Evolutionary conservation across 768 basidiomycete genomes (phyloP), one percentile per base, ranked within the genome.

Genomic region (Suillus alpinus): DNA sequence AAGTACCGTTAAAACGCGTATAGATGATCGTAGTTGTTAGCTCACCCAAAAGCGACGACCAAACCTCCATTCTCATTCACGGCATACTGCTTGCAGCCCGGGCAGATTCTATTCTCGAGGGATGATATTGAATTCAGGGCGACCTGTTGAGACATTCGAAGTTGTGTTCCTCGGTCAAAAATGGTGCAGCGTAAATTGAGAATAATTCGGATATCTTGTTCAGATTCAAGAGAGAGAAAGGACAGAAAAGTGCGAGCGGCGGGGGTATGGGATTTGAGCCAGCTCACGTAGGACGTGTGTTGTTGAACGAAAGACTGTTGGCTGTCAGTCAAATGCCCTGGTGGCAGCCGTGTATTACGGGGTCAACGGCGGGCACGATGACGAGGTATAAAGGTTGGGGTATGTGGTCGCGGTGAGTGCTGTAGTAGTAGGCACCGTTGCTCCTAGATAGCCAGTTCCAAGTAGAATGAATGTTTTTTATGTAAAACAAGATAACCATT

Each of bases 41-140:
- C 91, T 72, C 69, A 96, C 94, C 95, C 95, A 71, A 98, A 97
- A 43, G 94, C 92, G 68, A 98, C 95, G 44, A 98, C 95, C 23
- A 96, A 81, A 32, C 92, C 92, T 56, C 90, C 92, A 66, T 84
- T 80, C 68, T 92, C 91, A 63, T 85, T 88, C 23, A 93, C 87
- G 41, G 91, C 91, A 2, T 91, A 88, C 60, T 78, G 79, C 71
- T 88, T 90, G 78, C 92, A 94, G 20, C 92, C 92, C 13, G 91
- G 91, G 78, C 92, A 94, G 4, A 84, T 66, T 64, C 84, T 84
- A 69, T 91, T 83, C 69, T 83, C 81, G 63, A 78, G 65, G 58
- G 69, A 65, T 0, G 51, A 41, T 61, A 72, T 63, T 10, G 68
- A 60, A 40, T 59, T 39, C 10, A 41, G 47, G 18, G 44, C 41